A percentile compares a stretch with the other conserved stretches of the same genome.
phyloP scores from a whole-genome alignment of 106 monocot species.

The Dendrobium catenatum region DNA sequence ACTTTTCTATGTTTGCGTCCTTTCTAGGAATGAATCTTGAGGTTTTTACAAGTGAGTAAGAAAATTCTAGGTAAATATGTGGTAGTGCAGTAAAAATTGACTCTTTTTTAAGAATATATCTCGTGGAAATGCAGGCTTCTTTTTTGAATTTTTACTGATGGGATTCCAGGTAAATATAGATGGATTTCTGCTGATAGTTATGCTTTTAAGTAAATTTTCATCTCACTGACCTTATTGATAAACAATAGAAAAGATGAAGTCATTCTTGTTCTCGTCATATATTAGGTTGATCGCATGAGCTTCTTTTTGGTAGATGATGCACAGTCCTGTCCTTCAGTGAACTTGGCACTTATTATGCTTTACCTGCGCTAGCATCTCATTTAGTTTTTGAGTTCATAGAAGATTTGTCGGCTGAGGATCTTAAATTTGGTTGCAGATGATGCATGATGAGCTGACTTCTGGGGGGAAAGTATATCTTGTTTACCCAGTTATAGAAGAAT shows the following conservation, averaged over 20 bases:
- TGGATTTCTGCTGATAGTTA: too few species aligned
- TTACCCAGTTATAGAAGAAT: slow-evolving; percentile 86
- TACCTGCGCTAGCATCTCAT: neutral
- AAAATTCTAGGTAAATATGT: too few species aligned
- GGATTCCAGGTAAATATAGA: too few species aligned
- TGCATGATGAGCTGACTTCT: slow-evolving; percentile 57
- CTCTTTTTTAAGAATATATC: too few species aligned
- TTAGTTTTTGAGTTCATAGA: neutral
- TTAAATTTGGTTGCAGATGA: slow-evolving; percentile 60
- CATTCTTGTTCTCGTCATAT: neutral
- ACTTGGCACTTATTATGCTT: neutral
- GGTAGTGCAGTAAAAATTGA: too few species aligned
- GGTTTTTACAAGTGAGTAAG: too few species aligned
- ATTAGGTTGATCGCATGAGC: neutral
- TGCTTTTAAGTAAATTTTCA: neutral
- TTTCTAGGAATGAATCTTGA: too few species aligned
- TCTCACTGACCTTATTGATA: neutral
- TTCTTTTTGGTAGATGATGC: neutral
- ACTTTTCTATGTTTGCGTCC: too few species aligned
- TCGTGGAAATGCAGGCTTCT: too few species aligned
- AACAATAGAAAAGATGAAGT: neutral
- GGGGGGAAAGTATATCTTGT: slow-evolving; percentile 91
- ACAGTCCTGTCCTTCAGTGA: neutral
- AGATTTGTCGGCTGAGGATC: neutral
- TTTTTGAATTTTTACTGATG: too few species aligned